Conservation (phyloP, 495 filamentous ascomycete species). For the Geoglossum glabrum region DNA sequence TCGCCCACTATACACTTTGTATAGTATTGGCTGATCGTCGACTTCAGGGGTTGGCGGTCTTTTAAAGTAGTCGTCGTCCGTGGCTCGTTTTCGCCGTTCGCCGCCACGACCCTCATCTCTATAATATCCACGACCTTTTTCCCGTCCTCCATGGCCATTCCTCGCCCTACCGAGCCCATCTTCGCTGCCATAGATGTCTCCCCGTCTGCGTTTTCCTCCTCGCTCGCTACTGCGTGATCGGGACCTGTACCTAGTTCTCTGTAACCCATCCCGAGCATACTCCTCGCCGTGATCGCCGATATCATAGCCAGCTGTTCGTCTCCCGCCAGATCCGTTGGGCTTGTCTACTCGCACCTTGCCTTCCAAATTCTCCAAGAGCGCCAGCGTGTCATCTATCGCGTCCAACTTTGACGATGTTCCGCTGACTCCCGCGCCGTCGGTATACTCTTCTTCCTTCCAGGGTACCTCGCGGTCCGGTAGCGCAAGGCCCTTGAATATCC, state of each 20-base stretch:
- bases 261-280: slow-evolving; percentile 25
- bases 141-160: slow-evolving; percentile 18
- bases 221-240: slow-evolving; percentile 29
- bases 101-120: slow-evolving; percentile 20
- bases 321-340: slow-evolving; percentile 26
- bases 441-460: slow-evolving; percentile 31
- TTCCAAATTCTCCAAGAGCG: slow-evolving; percentile 69
- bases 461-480: slow-evolving; percentile 58
- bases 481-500: slow-evolving; percentile 73
- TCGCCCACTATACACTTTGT: slow-evolving; percentile 77
- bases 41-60: slow-evolving; percentile 55
- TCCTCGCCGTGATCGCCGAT: slow-evolving; percentile 30
- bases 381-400: slow-evolving; percentile 86
- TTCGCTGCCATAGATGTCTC: slow-evolving; percentile 29
- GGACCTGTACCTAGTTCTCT: slow-evolving; percentile 31
- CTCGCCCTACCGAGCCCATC: slow-evolving; percentile 41
- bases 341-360: slow-evolving; percentile 35
- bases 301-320: slow-evolving; percentile 54
- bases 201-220: slow-evolving; percentile 23
- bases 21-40: slow-evolving; percentile 61
- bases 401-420: slow-evolving; percentile 22
- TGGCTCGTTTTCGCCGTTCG: slow-evolving; percentile 21
- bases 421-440: slow-evolving; percentile 9
- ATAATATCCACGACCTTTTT: slow-evolving; percentile 13
- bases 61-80: slow-evolving; percentile 45